Conservation (phyloP, 139 green algal genomes). For the Zygnema cylindricum region DNA sequence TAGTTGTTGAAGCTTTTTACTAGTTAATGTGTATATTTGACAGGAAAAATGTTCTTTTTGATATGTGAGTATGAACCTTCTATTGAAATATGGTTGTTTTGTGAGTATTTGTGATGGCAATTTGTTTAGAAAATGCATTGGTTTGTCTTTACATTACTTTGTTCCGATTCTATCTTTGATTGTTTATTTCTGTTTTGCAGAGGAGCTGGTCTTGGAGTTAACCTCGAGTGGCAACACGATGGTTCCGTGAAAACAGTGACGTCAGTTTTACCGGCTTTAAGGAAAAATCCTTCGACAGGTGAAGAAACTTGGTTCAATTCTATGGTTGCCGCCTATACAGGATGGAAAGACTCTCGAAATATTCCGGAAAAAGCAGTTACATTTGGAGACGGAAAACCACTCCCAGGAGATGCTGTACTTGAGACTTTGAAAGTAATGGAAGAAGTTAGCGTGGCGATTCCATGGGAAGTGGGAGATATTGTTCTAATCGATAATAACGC, state of each 20-base stretch:
- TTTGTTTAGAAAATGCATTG: too few species aligned
- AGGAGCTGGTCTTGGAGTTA: conserved; percentile 26
- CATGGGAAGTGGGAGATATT: conserved; percentile 48
- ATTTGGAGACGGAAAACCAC: conserved; percentile 29
- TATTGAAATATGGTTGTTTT: too few species aligned
- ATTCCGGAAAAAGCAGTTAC: conserved; percentile 32
- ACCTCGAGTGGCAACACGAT: conserved; percentile 39
- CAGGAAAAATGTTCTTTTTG: too few species aligned
- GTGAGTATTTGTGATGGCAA: too few species aligned
- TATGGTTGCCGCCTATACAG: conserved; percentile 53
- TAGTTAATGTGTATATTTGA: too few species aligned
- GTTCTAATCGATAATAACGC: conserved; percentile 49
- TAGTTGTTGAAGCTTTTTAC: too few species aligned
- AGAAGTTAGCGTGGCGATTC: conserved; percentile 24
- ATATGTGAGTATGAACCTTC: too few species aligned
- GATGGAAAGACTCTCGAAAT: conserved; percentile 58
- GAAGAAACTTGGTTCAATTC: conserved; percentile 54
- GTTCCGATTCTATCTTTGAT: too few species aligned
- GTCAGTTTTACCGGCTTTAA: conserved; percentile 9
- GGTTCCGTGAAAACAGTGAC: conserved; percentile 49
- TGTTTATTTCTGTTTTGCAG: too few species aligned
- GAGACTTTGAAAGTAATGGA: conserved; percentile 48
- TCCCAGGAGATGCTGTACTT: conserved; percentile 16
- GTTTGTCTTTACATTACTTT: too few species aligned
- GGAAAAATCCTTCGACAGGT: conserved; percentile 22